These are phyloP conservation scores for Chaetomium olivaceum DNA, from an alignment of 2,329 filamentous ascomycete species.

Conservation along the genomic window DNA sequence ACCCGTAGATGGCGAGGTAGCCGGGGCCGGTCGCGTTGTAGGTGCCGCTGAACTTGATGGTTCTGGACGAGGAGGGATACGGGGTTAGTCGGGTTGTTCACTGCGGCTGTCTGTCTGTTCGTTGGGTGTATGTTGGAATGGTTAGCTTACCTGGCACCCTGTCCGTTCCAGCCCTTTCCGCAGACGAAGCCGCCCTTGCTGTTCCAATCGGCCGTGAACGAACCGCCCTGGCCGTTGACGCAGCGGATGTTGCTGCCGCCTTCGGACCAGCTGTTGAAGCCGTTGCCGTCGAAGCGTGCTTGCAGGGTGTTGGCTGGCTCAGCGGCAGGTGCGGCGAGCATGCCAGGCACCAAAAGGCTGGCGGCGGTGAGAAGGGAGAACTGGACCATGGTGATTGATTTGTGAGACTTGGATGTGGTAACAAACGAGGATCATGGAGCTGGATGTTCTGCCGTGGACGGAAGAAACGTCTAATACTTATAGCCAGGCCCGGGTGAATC, in stretches of 20 bases:
- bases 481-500: not conserved
- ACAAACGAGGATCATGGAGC: not conserved
- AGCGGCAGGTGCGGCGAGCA: constrained; percentile 12
- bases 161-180: constrained; percentile 57
- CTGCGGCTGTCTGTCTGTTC: not conserved
- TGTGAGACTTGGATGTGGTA: not conserved
- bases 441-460: not conserved
- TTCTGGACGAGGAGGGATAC: constrained; percentile 25
- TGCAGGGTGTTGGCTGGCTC: constrained; percentile 1
- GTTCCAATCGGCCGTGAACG: constrained; percentile 48
- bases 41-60: constrained; percentile 41
- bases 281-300: constrained; percentile 35
- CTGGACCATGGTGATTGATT: constrained; percentile 16
- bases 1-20: constrained; percentile 59
- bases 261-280: constrained; percentile 48
- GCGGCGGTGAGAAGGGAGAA: constrained; percentile 8
- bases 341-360: not conserved
- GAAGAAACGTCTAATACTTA: not conserved
- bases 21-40: constrained; percentile 42
- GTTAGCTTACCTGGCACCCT: not conserved
- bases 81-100: not conserved
- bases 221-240: constrained; percentile 43
- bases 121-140: not conserved
- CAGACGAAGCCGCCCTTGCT: constrained; percentile 55
- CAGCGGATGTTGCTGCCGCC: constrained; percentile 45